phyloP scores from a whole-genome alignment of 805 yeast species.

The Saccharomyces paradoxus region DNA sequence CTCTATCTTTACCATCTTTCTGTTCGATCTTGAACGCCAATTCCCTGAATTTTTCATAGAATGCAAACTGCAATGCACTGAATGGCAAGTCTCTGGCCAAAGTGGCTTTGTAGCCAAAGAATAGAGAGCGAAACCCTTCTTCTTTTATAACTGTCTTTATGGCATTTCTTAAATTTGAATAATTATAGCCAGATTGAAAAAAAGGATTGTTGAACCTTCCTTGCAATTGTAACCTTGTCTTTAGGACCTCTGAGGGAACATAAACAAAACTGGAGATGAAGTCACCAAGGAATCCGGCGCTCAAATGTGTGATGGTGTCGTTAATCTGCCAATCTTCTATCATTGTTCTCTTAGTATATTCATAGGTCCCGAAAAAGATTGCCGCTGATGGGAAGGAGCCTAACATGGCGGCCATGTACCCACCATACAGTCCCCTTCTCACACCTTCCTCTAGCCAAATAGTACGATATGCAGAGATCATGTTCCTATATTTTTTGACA shows the following conservation, averaged over 20 bases:
- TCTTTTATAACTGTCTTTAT: conserved; percentile 47
- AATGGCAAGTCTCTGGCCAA: conserved; percentile 88
- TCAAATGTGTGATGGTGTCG: conserved; percentile 71
- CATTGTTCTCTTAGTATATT: conserved; percentile 62
- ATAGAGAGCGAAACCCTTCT: conserved; percentile 73
- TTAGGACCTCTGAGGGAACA: conserved; percentile 92
- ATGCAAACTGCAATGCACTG: conserved; percentile 91
- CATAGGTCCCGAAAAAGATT: conserved; percentile 89
- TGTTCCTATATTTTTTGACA: conserved; percentile 54
- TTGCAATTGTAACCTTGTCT: conserved; percentile 88
- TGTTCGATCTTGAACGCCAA: conserved; percentile 40
- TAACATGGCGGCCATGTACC: conserved; percentile 82
- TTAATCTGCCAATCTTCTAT: conserved; percentile 56
- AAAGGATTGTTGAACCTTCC: conserved; percentile 75
- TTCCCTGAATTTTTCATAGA: conserved; percentile 75
- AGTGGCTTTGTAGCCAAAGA: conserved; percentile 92
- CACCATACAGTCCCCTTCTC: conserved; percentile 78
- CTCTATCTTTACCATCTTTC: conserved; percentile 30
- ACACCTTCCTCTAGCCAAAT: conserved; percentile 83
- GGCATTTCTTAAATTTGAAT: conserved; percentile 68
- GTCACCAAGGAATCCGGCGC: conserved; percentile 92
- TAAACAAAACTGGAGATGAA: conserved; percentile 79
- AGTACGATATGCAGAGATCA: conserved; percentile 67
- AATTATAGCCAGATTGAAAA: conserved; percentile 81
- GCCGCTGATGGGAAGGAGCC: conserved; percentile 95